Conservation (phyloP, 2,329 filamentous ascomycete genomes). For the Pseudofabraea citricarpa region DNA sequence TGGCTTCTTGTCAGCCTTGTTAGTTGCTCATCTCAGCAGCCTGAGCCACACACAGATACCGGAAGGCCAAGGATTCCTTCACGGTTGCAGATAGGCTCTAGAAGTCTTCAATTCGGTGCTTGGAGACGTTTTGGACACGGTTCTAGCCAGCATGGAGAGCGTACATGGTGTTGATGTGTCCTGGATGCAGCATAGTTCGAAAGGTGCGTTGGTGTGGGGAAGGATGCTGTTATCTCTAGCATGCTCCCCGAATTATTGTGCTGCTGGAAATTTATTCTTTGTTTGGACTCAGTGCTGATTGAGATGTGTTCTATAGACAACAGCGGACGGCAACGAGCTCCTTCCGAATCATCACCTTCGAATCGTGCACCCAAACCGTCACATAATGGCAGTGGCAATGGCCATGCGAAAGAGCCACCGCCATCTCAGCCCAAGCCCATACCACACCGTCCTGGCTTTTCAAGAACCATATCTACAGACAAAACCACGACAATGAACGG, state of each 20-base stretch:
- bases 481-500: constrained; percentile 19
- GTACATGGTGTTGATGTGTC: constrained; percentile 28
- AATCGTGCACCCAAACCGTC: constrained; percentile 9
- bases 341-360: constrained; percentile 3
- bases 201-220: constrained; percentile 20
- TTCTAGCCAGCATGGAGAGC: constrained; percentile 26
- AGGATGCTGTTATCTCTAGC: no score
- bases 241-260: constrained; percentile 3
- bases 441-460: constrained; percentile 17
- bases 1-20: constrained; percentile 4
- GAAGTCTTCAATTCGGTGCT: no score
- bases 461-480: constrained; percentile 21
- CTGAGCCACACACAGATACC: not conserved
- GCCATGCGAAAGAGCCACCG: constrained; percentile 6
- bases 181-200: constrained; percentile 24
- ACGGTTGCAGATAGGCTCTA: not conserved
- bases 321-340: not conserved
- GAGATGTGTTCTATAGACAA: constrained; percentile 8
- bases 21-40: constrained; percentile 2
- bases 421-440: constrained; percentile 17
- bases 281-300: constrained; percentile 3
- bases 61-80: not conserved
- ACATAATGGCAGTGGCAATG: constrained; percentile 14
- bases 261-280: constrained; percentile 5
- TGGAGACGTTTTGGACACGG: no score